Evolutionary conservation across 305 asterid genomes (phyloP), one percentile per base, ranked within the genome.

Genomic region (Coffea humblotiana): DNA sequence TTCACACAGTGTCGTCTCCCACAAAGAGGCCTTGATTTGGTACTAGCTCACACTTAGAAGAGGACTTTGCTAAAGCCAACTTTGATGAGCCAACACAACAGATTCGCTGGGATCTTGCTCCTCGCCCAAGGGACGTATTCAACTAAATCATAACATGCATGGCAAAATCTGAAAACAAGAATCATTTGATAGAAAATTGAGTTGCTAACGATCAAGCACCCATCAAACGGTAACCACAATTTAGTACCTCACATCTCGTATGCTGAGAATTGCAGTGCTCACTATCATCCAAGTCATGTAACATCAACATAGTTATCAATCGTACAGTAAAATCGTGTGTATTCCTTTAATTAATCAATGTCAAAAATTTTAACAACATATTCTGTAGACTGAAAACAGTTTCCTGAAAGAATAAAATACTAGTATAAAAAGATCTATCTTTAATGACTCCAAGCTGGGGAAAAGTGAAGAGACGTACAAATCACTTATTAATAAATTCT

Each of bases 381-480:
- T 49, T 56, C 64, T 82, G 84, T 68, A n/a, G 77, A 56, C 79
- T 43, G 81, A 72, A n/a, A 81, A 51, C 74, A 51, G 74, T 54
- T 78, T 78, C 74, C 85, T 83, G 82, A 79, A 81, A 79, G 80
- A 81, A 83, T 72, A 61, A 72, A 63, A 71, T 40, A 64, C 84
- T 81, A 2, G 21, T 54, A 76, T 43, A 43, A 64, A 74, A 74
- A 45, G 32, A 84, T 27, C 32, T 76, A 72, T 68, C 51, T 68
- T 45, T 80, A 74, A 75, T 49, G 72, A 76, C 40, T 48, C 58
- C 70, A 76, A n/a, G 56, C 75, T 69, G 78, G 86, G 78, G 78
- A 52, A 6, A 73, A 70, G 61, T 47, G 35, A 65, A 79, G 19
- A 85, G 58, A 78, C 67, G 43, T 27, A 77, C 58, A 52, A 49